Conservation (phyloP, 2,329 filamentous ascomycete species). For the Fusarium redolens region DNA sequence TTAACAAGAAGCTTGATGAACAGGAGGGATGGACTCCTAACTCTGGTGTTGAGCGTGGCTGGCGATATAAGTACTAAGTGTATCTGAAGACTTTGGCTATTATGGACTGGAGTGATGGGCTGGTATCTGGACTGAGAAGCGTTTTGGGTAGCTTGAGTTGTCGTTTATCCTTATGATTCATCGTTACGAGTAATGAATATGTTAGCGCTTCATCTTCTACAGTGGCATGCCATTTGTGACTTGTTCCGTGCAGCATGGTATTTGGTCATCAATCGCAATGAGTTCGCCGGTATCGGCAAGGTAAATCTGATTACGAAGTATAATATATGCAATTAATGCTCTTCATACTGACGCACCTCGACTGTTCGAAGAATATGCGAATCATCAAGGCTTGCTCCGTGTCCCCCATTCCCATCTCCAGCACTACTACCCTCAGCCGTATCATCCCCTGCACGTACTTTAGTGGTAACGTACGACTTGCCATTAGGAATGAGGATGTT, state of each 20-base stretch:
- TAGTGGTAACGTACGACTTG: constrained; percentile 16
- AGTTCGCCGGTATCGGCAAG: accelerated
- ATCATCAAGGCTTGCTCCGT: constrained; percentile 6
- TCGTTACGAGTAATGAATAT: constrained; percentile 8
- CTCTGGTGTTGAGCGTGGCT: constrained; percentile 27
- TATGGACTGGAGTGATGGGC: neutral
- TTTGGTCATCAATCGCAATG: no score
- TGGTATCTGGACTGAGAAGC: neutral
- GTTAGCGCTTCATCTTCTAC: neutral
- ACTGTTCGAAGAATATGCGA: constrained; percentile 24
- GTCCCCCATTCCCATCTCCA: neutral
- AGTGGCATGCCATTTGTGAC: accelerated
- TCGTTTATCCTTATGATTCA: neutral
- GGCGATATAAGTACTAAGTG: constrained; percentile 25
- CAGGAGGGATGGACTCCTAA: constrained; percentile 25
- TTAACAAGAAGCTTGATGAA: constrained; percentile 29
- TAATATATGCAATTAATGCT: neutral
- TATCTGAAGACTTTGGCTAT: neutral
- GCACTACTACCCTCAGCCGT: neutral
- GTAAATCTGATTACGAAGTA: no score
- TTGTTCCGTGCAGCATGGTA: neutral
- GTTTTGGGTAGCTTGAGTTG: neutral
- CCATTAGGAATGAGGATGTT: constrained; percentile 18
- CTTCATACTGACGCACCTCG: constrained; percentile 20
- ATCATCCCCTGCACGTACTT: constrained; percentile 3